Percentiles rank a stretch among this genome's conserved stretches.
Evolutionary conservation across 306 rosid species (phyloP).

Genomic region (Purshia tridentata): DNA sequence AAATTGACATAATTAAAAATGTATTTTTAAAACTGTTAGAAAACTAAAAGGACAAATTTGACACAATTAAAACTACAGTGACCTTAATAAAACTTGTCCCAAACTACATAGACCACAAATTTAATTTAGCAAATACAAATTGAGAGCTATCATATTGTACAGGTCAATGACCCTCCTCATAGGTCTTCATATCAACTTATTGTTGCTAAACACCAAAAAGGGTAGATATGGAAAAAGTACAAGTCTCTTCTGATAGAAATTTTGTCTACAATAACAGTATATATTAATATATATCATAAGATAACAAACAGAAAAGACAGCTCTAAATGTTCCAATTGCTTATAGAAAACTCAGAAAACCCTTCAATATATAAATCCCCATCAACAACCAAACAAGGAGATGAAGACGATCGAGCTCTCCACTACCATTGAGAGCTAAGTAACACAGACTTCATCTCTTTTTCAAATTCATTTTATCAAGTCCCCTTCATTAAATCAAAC

Average conservation of each 20-base stretch:
- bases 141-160: too few relatives aligned
- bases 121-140: too few relatives aligned
- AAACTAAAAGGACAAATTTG: too few relatives aligned
- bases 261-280: background rate
- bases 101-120: too few relatives aligned
- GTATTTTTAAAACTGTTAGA: too few relatives aligned
- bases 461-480: background rate
- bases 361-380: constrained; percentile 27
- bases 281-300: background rate
- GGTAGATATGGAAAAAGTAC: background rate
- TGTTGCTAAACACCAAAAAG: background rate
- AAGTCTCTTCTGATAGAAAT: background rate
- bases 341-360: constrained; percentile 30
- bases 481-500: constrained; percentile 3
- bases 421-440: background rate
- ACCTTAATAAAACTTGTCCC: too few relatives aligned
- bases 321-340: constrained; percentile 33
- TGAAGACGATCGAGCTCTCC: constrained; percentile 31
- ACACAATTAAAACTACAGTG: too few relatives aligned
- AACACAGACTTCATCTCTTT: background rate
- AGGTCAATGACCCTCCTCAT: too few relatives aligned
- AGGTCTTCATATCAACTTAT: too few relatives aligned
- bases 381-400: constrained; percentile 31
- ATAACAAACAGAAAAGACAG: constrained; percentile 10
- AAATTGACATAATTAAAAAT: too few relatives aligned